Percentiles rank a stretch among this genome's conserved stretches.
Conservation (phyloP, 2,329 filamentous ascomycete genomes). For the Colletotrichum theobromicola region DNA sequence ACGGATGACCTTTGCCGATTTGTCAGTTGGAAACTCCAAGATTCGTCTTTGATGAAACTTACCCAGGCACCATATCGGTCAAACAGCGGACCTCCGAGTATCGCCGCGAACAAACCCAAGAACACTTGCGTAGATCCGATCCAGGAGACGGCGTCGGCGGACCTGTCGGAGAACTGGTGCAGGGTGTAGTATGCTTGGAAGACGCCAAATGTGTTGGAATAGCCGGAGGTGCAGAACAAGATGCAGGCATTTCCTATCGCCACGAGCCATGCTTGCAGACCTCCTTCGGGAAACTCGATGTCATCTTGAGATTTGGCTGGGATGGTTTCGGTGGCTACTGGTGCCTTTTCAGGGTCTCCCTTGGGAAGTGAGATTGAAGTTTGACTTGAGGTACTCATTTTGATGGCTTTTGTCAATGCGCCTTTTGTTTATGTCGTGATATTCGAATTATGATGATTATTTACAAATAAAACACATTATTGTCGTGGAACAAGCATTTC, state of each 20-base stretch:
- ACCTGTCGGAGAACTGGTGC: slow-evolving; percentile 35
- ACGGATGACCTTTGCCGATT: slow-evolving; percentile 5
- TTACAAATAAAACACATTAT: neutral
- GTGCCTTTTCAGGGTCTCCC: neutral
- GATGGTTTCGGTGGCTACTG: neutral
- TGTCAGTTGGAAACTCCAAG: too few species aligned
- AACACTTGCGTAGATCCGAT: slow-evolving; percentile 44
- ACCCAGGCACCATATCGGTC: slow-evolving; percentile 46
- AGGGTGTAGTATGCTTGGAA: slow-evolving; percentile 49
- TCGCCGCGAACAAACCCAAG: slow-evolving; percentile 38
- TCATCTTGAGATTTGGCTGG: neutral
- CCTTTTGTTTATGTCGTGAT: accelerated
- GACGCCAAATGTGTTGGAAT: slow-evolving; percentile 48
- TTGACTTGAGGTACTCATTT: neutral
- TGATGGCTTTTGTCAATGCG: neutral
- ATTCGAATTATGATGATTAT: neutral
- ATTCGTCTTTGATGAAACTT: too few species aligned
- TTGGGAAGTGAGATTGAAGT: neutral
- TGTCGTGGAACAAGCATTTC: accelerated
- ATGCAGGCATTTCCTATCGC: slow-evolving; percentile 36
- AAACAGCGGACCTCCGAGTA: slow-evolving; percentile 42
- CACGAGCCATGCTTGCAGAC: slow-evolving; percentile 44
- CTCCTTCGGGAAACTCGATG: slow-evolving; percentile 32
- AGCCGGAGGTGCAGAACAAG: slow-evolving; percentile 46
- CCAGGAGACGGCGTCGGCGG: slow-evolving; percentile 43